These are phyloP conservation scores for Neurospora sp. DNA, from an alignment of 495 filamentous ascomycete genomes.

Conservation along the genomic window DNA sequence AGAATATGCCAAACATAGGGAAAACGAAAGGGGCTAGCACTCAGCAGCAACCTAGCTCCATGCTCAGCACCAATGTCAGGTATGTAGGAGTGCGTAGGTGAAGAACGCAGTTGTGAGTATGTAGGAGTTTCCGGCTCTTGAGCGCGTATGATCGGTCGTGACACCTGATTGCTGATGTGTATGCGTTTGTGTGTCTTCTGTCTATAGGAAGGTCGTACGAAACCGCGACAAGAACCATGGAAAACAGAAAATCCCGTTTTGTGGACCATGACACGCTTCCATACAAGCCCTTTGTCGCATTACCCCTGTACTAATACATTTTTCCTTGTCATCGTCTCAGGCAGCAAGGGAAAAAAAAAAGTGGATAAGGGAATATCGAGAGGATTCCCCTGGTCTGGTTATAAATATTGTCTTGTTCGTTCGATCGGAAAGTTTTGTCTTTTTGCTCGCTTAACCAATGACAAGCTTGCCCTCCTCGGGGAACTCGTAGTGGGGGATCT, in stretches of 20 bases:
- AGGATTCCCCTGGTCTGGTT: not conserved
- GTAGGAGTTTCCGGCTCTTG: not conserved
- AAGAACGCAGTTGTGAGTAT: not conserved
- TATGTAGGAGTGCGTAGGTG: not conserved
- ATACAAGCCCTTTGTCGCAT: slow-evolving; percentile 3
- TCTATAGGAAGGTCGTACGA: not conserved
- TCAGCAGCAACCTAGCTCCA: not conserved
- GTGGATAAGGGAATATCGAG: not conserved
- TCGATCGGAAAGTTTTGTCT: not conserved
- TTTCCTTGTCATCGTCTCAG: not conserved
- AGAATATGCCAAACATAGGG: not conserved
- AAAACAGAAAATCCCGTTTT: not conserved
- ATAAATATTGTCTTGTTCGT: not conserved
- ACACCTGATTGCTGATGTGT: not conserved
- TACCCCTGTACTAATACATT: slow-evolving; percentile 14
- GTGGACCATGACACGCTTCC: not conserved
- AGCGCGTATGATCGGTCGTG: not conserved
- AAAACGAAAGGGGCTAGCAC: not conserved
- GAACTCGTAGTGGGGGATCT: slow-evolving; percentile 86
- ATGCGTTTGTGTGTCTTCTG: slow-evolving; percentile 5
- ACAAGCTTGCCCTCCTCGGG: slow-evolving; percentile 66
- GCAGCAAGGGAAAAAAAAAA: not conserved
- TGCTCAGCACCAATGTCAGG: not conserved
- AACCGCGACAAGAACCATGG: not conserved
- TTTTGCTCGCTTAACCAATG: slow-evolving; percentile 55